Evolutionary conservation across 305 asterid species (phyloP), one percentile per base, ranked within the genome.

Genomic region (Fraxinus velutina): DNA sequence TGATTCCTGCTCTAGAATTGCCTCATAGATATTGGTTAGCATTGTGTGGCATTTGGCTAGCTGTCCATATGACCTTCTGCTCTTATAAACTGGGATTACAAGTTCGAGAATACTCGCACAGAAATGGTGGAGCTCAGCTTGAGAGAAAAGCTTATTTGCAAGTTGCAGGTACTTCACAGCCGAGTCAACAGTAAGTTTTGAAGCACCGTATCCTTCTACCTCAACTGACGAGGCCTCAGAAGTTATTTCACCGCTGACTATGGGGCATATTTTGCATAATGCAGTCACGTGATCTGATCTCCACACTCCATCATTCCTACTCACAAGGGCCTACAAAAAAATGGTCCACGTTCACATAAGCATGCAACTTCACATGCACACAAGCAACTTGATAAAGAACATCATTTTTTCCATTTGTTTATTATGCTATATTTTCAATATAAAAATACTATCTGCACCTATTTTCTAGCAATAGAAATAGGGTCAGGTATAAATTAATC

Each of bases 51-150:
- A 92, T 89, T 94, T 96, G 60, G 99, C 98, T 73, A 96, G 95
- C 89, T 93, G 98, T 66, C 98, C 98, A 60, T 94, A 96, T 10
- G 94, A 89, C 82, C 97, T 88, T 83, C 99, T 88, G 88, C 98
- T 96, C 86, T 96, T 96, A 73, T 92, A 91, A 37, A 96, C 98
- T 9, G 99, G 99, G 83, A 94, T 96, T 19, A 94, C 98, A 19
- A 96, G 98, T 81, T 96, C 99, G 6, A 96, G 88, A 84, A 96
- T 96, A 86, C 98, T 94, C 73, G 97, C 98, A 85, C 99, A 96
- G 91, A 96, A 96, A 89, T 96, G 99, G 90, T 90, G 95, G 85
- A 96, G 97, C 84, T 96, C 99, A 21, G 99, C 99, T 88, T 96
- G 99, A 85, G 97, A 91, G 90, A 96, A 96, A 79, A 96, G 98